Evolutionary conservation across 2,329 filamentous ascomycete genomes (phyloP), one percentile per base, ranked within the genome.

Genomic region (Beauveria sp.): DNA sequence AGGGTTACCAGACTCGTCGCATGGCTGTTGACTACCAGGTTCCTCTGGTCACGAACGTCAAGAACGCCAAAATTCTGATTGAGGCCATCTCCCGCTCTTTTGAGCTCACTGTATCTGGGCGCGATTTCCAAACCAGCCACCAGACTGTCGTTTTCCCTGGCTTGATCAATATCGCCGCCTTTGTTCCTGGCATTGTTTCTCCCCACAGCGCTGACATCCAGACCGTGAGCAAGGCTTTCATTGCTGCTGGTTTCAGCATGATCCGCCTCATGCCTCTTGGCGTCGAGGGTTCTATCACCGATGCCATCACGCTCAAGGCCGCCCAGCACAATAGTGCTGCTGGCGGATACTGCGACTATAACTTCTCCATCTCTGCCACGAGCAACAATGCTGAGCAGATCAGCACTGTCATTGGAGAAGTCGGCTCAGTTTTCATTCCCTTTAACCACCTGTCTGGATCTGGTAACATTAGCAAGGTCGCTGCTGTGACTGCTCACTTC

Each of bases 21-120:
- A 97, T 99, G 93, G 95, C 95, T 42, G 95, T 99, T 48, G 95
- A 97, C 76, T 86, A 97, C 78, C 93, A 98, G 78, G 96, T 95
- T 60, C 95, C 95, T 63, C 80, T 99, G 64, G 93, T 99, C 20
- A 99, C 95, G 61, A 99, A 99, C 70, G 95, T 99, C 75, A 99
- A 99, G 84, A 98, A 97, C 72, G 95, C 95, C 63, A 99, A 98
- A 83, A 91, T 99, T 63, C 79, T 99, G 57, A 88, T 99, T 59
- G 95, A 99, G 78, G 95, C 93, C 24, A 90, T 99, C 66, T 88
- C 92, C 62, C 88, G 93, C 63, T 89, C 96, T 74, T 96, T 91
- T 72, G 87, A 93, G 67, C 82, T 99, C 60, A 87, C 90, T 43
- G 86, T 99, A 62, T 85, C 86, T 71, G 88, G 87, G 66, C 86